These are phyloP conservation scores for Torulaspora pretoriensis DNA, from an alignment of 1,139 yeast genomes.

Conservation along the genomic window DNA sequence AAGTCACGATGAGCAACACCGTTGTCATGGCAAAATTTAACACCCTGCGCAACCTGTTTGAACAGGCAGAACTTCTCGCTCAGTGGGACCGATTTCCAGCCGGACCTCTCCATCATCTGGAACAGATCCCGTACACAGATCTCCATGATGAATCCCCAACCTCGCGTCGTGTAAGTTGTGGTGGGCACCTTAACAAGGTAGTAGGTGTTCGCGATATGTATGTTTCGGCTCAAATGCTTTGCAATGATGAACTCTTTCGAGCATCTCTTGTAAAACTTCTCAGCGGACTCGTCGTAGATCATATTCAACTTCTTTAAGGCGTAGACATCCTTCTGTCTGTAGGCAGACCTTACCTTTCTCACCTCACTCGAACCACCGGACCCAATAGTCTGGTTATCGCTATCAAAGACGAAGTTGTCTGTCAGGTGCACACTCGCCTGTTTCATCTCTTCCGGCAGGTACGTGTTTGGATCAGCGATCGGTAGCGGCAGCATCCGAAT, in stretches of 20 bases:
- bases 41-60: conserved; percentile 48
- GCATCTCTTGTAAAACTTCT: conserved; percentile 63
- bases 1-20: conserved; percentile 88
- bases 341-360: conserved; percentile 45
- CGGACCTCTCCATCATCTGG: conserved; percentile 49
- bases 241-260: conserved; percentile 60
- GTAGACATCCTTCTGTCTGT: conserved; percentile 37
- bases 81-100: conserved; percentile 48
- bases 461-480: conserved; percentile 63
- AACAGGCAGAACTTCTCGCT: conserved; percentile 50
- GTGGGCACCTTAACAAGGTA: conserved; percentile 58
- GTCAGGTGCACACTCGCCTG: conserved; percentile 50
- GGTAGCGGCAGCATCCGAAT: conserved; percentile 56
- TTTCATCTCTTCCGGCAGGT: conserved; percentile 52
- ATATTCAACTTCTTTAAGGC: conserved; percentile 68
- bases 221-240: conserved; percentile 45
- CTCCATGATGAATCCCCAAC: conserved; percentile 77
- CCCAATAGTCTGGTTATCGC: conserved; percentile 49
- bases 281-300: conserved; percentile 56
- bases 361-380: conserved; percentile 74
- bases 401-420: conserved; percentile 53
- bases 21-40: conserved; percentile 68
- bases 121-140: conserved; percentile 66
- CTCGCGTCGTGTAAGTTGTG: conserved; percentile 51
- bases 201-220: conserved; percentile 57